These are phyloP conservation scores for Irpex lacteus DNA, from an alignment of 1,284 basidiomycete genomes.

Conservation along the genomic window DNA sequence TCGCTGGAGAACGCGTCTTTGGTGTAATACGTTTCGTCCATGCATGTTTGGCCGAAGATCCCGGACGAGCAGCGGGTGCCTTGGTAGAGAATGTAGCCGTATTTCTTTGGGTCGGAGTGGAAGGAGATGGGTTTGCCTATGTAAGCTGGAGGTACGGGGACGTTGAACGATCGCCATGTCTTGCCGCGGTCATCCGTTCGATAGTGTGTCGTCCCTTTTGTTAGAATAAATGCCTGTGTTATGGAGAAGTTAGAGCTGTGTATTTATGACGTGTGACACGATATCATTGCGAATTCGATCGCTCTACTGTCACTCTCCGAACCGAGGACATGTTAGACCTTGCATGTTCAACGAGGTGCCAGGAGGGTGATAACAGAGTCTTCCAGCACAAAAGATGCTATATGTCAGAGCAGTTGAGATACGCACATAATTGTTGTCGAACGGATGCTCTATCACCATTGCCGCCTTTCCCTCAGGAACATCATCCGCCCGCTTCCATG, in stretches of 20 bases:
- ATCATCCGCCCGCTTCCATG: slow-evolving; percentile 64
- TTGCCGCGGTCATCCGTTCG: slow-evolving; percentile 83
- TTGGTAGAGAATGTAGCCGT: slow-evolving; percentile 82
- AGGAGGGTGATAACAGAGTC: no score
- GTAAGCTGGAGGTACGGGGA: slow-evolving; percentile 61
- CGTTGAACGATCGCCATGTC: slow-evolving; percentile 80
- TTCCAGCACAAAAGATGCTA: not conserved
- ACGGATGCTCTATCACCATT: slow-evolving; percentile 87
- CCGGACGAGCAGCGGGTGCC: slow-evolving; percentile 62
- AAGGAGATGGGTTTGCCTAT: slow-evolving; percentile 73
- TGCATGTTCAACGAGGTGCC: no score
- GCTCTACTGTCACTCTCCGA: no score
- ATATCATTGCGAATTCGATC: no score
- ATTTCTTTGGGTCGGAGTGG: slow-evolving; percentile 70
- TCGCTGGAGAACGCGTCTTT: slow-evolving; percentile 72
- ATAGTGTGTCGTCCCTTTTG: slow-evolving; percentile 71
- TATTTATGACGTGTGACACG: not conserved
- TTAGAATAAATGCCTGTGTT: slow-evolving; percentile 79
- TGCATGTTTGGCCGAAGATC: slow-evolving; percentile 68
- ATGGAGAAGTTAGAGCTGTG: not conserved
- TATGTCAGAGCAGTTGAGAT: not conserved
- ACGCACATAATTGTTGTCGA: slow-evolving; percentile 51
- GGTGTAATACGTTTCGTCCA: slow-evolving; percentile 90
- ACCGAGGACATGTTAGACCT: no score
- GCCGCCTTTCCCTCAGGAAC: slow-evolving; percentile 63